phyloP scores from a whole-genome alignment of 768 basidiomycete species.

The Mycena polygramma region DNA sequence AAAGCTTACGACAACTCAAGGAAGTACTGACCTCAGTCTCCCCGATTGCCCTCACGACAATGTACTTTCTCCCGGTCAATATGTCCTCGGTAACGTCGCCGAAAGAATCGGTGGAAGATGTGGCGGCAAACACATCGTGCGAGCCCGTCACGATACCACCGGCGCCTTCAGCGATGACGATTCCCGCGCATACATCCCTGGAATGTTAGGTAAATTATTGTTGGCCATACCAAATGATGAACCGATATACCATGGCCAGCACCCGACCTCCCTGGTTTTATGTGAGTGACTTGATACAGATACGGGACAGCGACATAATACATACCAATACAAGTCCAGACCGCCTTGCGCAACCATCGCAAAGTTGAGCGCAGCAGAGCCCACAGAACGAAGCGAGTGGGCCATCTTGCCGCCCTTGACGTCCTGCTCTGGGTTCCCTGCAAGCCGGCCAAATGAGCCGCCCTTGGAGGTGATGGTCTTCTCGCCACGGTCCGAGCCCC shows the following conservation, averaged over 20 bases:
- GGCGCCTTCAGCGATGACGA: constrained; percentile 92
- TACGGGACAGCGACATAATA: no score
- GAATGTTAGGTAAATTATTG: neutral
- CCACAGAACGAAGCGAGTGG: constrained; percentile 86
- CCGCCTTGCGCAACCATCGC: constrained; percentile 90
- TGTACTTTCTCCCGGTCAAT: constrained; percentile 83
- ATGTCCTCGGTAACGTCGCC: constrained; percentile 78
- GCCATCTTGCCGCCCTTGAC: constrained; percentile 85
- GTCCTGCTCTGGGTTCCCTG: constrained; percentile 74
- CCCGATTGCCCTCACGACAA: constrained; percentile 80
- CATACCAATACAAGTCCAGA: constrained; percentile 85
- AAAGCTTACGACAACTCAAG: constrained; percentile 18
- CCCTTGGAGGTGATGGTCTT: constrained; percentile 70
- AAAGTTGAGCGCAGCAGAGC: constrained; percentile 88
- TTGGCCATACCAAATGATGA: neutral
- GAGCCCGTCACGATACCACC: constrained; percentile 86
- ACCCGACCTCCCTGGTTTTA: constrained; percentile 80
- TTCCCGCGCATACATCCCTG: constrained; percentile 90
- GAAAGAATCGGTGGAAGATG: constrained; percentile 54
- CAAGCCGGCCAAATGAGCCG: constrained; percentile 78
- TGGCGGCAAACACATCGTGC: constrained; percentile 58
- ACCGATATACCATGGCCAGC: constrained; percentile 67
- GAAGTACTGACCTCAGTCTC: constrained; percentile 63
- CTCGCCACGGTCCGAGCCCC: constrained; percentile 83
- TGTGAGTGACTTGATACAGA: neutral